phyloP scores from a whole-genome alignment of 1,284 basidiomycete species.

The Xerocomus amazonicus region DNA sequence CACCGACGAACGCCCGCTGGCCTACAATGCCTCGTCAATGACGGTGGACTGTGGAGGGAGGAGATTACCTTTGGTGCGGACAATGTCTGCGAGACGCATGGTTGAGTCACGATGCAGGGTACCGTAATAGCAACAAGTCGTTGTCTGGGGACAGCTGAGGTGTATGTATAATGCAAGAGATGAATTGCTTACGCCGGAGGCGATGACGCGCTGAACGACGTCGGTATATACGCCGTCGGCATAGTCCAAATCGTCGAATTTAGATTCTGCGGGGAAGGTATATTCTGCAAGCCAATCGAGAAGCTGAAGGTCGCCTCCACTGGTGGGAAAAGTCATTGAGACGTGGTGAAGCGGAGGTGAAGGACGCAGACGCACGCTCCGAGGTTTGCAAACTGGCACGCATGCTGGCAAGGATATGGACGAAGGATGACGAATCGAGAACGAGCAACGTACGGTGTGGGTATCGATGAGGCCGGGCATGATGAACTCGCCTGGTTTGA shows the following conservation, averaged over 20 bases:
- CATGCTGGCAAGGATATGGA: slow-evolving; percentile 56
- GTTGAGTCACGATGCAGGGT: slow-evolving; percentile 81
- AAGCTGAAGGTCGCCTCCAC: slow-evolving; percentile 79
- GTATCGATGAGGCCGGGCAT: slow-evolving; percentile 91
- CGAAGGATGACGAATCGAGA: background rate
- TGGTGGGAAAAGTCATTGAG: slow-evolving; percentile 28
- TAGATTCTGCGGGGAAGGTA: slow-evolving; percentile 89
- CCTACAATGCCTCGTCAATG: slow-evolving; percentile 40
- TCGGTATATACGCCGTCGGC: slow-evolving; percentile 69
- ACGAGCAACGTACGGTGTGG: slow-evolving; percentile 61
- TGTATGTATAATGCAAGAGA: background rate
- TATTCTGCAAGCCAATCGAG: slow-evolving; percentile 86
- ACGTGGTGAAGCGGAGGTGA: background rate
- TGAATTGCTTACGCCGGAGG: slow-evolving; percentile 62
- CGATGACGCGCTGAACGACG: slow-evolving; percentile 74
- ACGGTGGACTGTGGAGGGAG: background rate
- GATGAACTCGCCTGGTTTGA: slow-evolving; percentile 74
- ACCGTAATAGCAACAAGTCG: slow-evolving; percentile 91
- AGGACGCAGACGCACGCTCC: slow-evolving; percentile 59
- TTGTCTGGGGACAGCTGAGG: slow-evolving; percentile 55
- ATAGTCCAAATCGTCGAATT: slow-evolving; percentile 71
- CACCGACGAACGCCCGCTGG: slow-evolving; percentile 86
- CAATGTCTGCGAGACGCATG: slow-evolving; percentile 76
- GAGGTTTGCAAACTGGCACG: slow-evolving; percentile 83
- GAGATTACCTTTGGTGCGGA: slow-evolving; percentile 56